Conservation (phyloP, 2,329 filamentous ascomycete genomes). For the Beauveria sp. region DNA sequence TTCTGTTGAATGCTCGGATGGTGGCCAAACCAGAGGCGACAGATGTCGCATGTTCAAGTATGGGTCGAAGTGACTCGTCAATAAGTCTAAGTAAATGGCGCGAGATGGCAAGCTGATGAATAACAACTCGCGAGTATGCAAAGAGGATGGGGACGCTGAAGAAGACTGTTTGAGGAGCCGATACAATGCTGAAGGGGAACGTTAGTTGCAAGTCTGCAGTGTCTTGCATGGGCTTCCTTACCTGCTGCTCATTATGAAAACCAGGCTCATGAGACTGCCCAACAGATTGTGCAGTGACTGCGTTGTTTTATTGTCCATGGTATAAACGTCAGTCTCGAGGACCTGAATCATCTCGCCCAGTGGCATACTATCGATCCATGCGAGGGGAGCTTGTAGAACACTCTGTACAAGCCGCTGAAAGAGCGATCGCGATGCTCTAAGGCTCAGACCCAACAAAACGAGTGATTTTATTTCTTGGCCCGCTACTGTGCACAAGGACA, state of each 20-base stretch:
- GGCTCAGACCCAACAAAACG: neutral
- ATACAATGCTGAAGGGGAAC: neutral
- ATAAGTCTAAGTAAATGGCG: neutral
- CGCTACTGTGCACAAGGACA: neutral
- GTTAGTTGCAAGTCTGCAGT: neutral
- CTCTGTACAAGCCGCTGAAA: conserved; percentile 1
- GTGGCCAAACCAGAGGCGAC: conserved; percentile 4
- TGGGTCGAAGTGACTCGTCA: neutral
- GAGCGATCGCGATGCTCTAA: conserved; percentile 3
- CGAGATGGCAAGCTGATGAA: neutral
- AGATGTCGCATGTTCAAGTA: conserved; percentile 1
- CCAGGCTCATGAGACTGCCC: neutral
- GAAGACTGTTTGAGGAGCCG: neutral
- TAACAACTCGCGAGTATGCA: neutral
- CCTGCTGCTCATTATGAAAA: neutral
- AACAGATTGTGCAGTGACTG: neutral
- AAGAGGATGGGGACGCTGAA: neutral
- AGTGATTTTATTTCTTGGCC: neutral
- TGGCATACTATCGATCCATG: conserved; percentile 10
- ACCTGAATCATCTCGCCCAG: conserved; percentile 7
- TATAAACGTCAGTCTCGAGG: conserved; percentile 8
- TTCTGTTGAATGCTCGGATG: conserved; percentile 11
- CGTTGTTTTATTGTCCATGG: conserved; percentile 6
- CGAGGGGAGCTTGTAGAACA: conserved; percentile 3
- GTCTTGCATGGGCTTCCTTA: neutral